Evolutionary conservation across 75 land plant species (phyloP).

Genomic region (Selaginella moellendorffii): DNA sequence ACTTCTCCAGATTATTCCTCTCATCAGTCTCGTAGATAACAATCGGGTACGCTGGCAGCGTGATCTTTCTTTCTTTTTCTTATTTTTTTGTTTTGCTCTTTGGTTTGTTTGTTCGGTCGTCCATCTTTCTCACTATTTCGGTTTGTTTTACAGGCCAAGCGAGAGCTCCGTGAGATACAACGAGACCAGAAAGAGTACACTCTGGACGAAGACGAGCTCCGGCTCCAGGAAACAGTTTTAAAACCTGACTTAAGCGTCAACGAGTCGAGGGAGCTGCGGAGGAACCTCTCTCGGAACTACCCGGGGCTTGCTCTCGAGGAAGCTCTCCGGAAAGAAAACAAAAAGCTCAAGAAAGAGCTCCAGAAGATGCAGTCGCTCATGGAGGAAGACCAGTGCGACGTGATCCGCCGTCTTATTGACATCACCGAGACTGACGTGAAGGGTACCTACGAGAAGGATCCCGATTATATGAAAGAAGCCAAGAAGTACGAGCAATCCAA

Average conservation of each 20-base stretch:
- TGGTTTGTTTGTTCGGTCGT: too few species aligned
- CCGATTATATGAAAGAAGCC: not conserved
- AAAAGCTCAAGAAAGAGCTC: constrained; percentile 66
- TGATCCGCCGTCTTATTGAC: constrained; percentile 70
- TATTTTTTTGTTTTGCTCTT: too few species aligned
- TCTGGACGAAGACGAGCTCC: constrained; percentile 66
- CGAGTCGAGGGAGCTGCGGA: constrained; percentile 36
- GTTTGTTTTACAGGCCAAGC: constrained; percentile 26
- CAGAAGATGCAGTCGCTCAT: constrained; percentile 22
- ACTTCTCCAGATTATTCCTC: constrained; percentile 59
- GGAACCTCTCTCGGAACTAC: constrained; percentile 61
- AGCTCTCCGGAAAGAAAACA: constrained; percentile 59
- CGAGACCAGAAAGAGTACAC: constrained; percentile 66
- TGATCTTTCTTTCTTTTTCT: too few species aligned
- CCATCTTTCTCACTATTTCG: not conserved
- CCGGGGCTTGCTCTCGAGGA: constrained; percentile 53
- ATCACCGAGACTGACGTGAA: constrained; percentile 46
- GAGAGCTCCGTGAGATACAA: constrained; percentile 52
- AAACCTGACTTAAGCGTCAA: constrained; percentile 34
- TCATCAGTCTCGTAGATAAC: constrained; percentile 76
- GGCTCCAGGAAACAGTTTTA: constrained; percentile 49
- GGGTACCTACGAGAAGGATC: constrained; percentile 12
- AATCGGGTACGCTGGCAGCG: constrained; percentile 23
- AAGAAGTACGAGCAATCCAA: constrained; percentile 16
- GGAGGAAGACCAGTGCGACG: constrained; percentile 58